These are phyloP conservation scores for Corylus americana DNA, from an alignment of 306 rosid species.

Conservation along the genomic window DNA sequence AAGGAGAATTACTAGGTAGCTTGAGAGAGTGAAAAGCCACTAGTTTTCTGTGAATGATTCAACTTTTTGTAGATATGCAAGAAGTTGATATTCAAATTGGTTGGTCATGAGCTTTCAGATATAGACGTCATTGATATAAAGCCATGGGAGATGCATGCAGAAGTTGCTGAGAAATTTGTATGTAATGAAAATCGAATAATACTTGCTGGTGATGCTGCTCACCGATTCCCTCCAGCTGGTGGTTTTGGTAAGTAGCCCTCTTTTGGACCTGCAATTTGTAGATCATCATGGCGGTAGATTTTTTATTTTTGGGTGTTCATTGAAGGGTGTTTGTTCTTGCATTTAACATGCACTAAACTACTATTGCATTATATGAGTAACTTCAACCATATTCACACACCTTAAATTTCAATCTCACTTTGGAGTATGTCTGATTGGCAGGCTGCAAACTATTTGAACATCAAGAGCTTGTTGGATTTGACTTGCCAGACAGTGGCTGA, in stretches of 20 bases:
- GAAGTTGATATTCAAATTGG: slow-evolving; percentile 72
- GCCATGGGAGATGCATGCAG: slow-evolving; percentile 98
- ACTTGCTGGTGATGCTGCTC: slow-evolving; percentile 97
- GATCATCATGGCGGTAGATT: too few species aligned
- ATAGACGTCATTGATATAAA: slow-evolving; percentile 73
- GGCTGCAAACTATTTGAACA: too few species aligned
- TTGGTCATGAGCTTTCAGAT: slow-evolving; percentile 73
- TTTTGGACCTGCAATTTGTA: background rate
- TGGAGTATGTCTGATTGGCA: too few species aligned
- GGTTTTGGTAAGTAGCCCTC: slow-evolving; percentile 80
- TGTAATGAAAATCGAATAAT: slow-evolving; percentile 56
- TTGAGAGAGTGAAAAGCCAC: slow-evolving; percentile 7
- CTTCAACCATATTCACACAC: too few species aligned
- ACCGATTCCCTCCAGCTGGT: slow-evolving; percentile 98
- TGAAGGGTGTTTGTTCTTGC: too few species aligned
- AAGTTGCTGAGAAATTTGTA: slow-evolving; percentile 83
- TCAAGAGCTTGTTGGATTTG: too few species aligned
- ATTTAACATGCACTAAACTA: too few species aligned
- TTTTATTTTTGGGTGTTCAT: too few species aligned
- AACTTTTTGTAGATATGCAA: slow-evolving; percentile 62
- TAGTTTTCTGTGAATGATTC: slow-evolving; percentile 28
- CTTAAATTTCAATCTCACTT: too few species aligned
- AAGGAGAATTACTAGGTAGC: background rate
- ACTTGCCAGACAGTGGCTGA: too few species aligned
- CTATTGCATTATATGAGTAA: too few species aligned